A percentile compares a stretch with the other conserved stretches of the same genome.
Evolutionary conservation across 78 protist genomes (phyloP).

Genomic region (Capsaspora owczarzaki): DNA sequence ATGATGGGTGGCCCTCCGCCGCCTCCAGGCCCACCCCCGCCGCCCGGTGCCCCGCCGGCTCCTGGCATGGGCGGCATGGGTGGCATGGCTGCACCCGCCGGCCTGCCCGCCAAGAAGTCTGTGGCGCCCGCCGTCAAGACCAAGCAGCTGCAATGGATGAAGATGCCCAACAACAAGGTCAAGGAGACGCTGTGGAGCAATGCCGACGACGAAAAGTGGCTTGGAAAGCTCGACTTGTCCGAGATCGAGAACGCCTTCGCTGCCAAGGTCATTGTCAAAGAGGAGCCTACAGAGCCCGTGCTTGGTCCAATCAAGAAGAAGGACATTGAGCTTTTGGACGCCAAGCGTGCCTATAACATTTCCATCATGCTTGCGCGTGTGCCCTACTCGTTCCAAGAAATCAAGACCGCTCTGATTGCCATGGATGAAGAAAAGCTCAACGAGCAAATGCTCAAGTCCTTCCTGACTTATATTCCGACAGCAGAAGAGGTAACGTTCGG

Average conservation of each 20-base stretch:
- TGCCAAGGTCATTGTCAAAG: not conserved
- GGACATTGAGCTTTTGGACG: not conserved
- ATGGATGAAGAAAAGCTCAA: slow-evolving; percentile 2
- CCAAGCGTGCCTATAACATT: not conserved
- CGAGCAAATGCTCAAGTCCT: not conserved
- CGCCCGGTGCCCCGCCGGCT: not conserved
- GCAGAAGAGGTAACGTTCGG: slow-evolving; percentile 14
- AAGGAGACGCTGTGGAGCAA: slow-evolving; percentile 24
- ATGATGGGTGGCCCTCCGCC: not conserved
- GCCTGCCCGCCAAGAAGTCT: not conserved
- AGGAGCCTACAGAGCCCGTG: not conserved
- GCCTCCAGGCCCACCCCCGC: not conserved
- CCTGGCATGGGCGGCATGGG: not conserved
- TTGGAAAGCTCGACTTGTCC: not conserved
- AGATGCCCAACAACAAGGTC: not conserved
- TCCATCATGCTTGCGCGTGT: not conserved
- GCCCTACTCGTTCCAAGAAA: not conserved
- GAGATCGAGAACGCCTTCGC: not conserved
- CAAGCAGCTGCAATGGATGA: slow-evolving; percentile 18
- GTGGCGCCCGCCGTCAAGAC: slow-evolving; percentile 1
- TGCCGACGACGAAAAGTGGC: not conserved
- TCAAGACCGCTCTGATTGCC: not conserved
- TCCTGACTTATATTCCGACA: not conserved
- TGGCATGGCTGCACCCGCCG: not conserved
- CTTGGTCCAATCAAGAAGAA: not conserved